Evolutionary conservation across 805 yeast genomes (phyloP).

Genomic region (Teunomyces kruisii): DNA sequence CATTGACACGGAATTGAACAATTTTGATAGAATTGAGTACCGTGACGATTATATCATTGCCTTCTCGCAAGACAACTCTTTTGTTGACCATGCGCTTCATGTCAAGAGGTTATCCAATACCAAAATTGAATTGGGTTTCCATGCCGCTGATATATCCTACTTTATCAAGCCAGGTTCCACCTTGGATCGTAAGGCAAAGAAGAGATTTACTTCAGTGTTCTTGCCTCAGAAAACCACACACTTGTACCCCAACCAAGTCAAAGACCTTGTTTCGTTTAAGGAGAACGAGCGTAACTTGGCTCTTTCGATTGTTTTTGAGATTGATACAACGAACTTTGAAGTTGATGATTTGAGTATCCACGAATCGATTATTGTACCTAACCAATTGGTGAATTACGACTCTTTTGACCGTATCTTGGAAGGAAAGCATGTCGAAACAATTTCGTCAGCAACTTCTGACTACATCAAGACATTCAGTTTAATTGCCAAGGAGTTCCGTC

Average conservation of each 20-base stretch:
- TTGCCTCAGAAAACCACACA: constrained; percentile 74
- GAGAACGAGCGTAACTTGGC: constrained; percentile 63
- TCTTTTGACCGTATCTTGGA: constrained; percentile 54
- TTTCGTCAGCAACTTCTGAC: constrained; percentile 59
- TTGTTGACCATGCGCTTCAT: constrained; percentile 79
- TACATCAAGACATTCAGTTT: constrained; percentile 63
- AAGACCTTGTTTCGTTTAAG: constrained; percentile 58
- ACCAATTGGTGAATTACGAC: constrained; percentile 52
- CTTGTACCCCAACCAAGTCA: constrained; percentile 66
- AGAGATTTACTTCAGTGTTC: constrained; percentile 85
- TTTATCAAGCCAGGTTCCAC: constrained; percentile 70
- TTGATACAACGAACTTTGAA: constrained; percentile 70
- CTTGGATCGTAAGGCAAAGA: constrained; percentile 85
- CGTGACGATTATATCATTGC: constrained; percentile 63
- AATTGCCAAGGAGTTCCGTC: constrained; percentile 67
- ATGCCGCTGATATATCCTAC: constrained; percentile 75
- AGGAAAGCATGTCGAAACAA: constrained; percentile 22
- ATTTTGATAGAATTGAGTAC: constrained; percentile 50
- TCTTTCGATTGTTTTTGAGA: constrained; percentile 74
- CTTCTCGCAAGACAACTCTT: constrained; percentile 54
- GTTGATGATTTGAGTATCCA: constrained; percentile 77
- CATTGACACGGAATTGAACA: constrained; percentile 37
- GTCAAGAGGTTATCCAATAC: constrained; percentile 62
- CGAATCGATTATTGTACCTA: constrained; percentile 68
- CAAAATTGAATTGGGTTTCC: constrained; percentile 80